These are phyloP conservation scores for Epichloe sp. DNA, from an alignment of 2,329 filamentous ascomycete genomes.

Conservation along the genomic window DNA sequence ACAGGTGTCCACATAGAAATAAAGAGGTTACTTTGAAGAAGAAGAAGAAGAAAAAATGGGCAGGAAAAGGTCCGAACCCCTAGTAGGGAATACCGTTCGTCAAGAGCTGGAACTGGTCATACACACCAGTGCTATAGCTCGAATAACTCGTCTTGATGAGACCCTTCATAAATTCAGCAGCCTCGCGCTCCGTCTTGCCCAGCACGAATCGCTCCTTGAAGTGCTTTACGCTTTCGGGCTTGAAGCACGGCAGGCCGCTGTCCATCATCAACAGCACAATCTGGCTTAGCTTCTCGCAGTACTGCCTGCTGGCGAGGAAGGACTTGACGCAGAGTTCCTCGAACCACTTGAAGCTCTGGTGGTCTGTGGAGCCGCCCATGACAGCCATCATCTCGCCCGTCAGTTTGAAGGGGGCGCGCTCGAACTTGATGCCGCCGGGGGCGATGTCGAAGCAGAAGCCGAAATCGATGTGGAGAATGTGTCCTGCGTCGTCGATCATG, in stretches of 20 bases:
- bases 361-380: constrained; percentile 77
- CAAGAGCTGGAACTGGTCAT: constrained; percentile 94
- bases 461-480: constrained; percentile 98
- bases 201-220: constrained; percentile 88
- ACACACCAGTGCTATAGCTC: constrained; percentile 84
- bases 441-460: constrained; percentile 99
- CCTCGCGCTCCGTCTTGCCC: constrained; percentile 82
- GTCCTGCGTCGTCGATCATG: constrained; percentile 95
- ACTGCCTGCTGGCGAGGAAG: constrained; percentile 76
- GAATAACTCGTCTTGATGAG: constrained; percentile 81
- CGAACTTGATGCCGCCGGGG: constrained; percentile 91
- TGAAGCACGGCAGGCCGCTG: constrained; percentile 92
- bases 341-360: constrained; percentile 88
- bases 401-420: constrained; percentile 95
- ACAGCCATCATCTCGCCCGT: constrained; percentile 98
- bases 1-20: background rate
- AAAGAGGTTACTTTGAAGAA: background rate
- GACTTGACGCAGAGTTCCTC: constrained; percentile 94
- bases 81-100: constrained; percentile 96
- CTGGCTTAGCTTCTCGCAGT: constrained; percentile 79
- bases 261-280: constrained; percentile 94
- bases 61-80: background rate
- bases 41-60: background rate
- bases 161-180: constrained; percentile 84
- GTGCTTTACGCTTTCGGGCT: constrained; percentile 84